Conservation (phyloP, 2,329 filamentous ascomycete genomes). For the Alternaria dauci region DNA sequence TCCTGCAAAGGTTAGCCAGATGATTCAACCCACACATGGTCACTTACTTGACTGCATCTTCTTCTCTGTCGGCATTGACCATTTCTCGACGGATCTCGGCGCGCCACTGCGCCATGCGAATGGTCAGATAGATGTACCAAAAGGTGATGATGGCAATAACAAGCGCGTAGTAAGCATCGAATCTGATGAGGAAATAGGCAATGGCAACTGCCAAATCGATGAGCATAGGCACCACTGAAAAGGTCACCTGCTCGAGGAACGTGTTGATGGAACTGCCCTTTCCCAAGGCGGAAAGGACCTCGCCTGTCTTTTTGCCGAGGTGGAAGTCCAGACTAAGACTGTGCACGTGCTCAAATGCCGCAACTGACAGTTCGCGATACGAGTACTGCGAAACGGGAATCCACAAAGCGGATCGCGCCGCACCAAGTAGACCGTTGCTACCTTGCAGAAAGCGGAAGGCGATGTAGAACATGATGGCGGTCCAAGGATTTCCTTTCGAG, state of each 20-base stretch:
- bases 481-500: slow-evolving; percentile 70
- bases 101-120: slow-evolving; percentile 92
- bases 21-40: background rate
- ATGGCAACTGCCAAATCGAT: slow-evolving; percentile 88
- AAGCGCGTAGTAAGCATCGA: slow-evolving; percentile 89
- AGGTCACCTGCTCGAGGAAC: slow-evolving; percentile 95
- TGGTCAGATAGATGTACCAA: slow-evolving; percentile 95
- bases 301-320: slow-evolving; percentile 93
- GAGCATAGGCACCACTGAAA: slow-evolving; percentile 94
- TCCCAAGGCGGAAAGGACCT: slow-evolving; percentile 92
- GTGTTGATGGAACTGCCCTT: slow-evolving; percentile 97
- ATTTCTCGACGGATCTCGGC: slow-evolving; percentile 90
- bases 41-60: slow-evolving; percentile 88
- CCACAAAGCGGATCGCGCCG: slow-evolving; percentile 84
- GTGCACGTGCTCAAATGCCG: slow-evolving; percentile 97
- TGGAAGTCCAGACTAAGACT: slow-evolving; percentile 95
- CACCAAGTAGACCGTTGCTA: slow-evolving; percentile 85
- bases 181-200: slow-evolving; percentile 77
- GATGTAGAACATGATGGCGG: slow-evolving; percentile 78
- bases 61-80: slow-evolving; percentile 93
- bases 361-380: slow-evolving; percentile 90
- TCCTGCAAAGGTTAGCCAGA: slow-evolving; percentile 58
- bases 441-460: slow-evolving; percentile 84
- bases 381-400: slow-evolving; percentile 97
- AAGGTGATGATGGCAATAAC: slow-evolving; percentile 91